phyloP scores from a whole-genome alignment of 371 early-diverging fungal species.

The Rhizopus microsporus region DNA sequence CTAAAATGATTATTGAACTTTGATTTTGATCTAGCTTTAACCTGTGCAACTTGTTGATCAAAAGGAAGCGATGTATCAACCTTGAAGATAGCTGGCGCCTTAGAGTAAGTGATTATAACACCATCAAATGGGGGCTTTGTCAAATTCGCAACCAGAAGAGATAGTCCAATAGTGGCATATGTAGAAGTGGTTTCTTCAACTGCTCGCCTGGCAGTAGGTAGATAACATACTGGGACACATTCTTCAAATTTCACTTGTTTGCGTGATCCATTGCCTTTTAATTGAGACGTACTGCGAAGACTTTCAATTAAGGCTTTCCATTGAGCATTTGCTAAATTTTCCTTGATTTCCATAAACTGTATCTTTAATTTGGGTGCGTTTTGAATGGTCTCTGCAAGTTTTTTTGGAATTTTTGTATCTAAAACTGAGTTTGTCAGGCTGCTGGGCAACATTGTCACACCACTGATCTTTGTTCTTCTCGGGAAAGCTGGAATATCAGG shows the following conservation, averaged over 20 bases:
- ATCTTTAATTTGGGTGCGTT: slow-evolving; percentile 3
- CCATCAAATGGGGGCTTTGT: slow-evolving; percentile 52
- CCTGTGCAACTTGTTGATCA: slow-evolving; percentile 18
- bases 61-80: slow-evolving; percentile 36
- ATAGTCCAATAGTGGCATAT: slow-evolving; percentile 56
- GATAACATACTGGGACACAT: slow-evolving; percentile 55
- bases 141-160: slow-evolving; percentile 51
- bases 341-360: slow-evolving; percentile 36
- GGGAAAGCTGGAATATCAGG: too few species aligned
- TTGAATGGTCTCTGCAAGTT: not conserved
- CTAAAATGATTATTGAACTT: too few species aligned
- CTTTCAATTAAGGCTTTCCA: slow-evolving; percentile 39
- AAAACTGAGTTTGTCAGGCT: too few species aligned
- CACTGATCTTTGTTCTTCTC: too few species aligned
- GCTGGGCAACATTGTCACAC: too few species aligned
- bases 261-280: not conserved
- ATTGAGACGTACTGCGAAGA: slow-evolving; percentile 26
- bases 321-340: slow-evolving; percentile 29
- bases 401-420: too few species aligned
- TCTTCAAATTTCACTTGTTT: slow-evolving; percentile 33
- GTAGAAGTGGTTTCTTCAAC: slow-evolving; percentile 30
- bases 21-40: too few species aligned
- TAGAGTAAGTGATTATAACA: slow-evolving; percentile 54
- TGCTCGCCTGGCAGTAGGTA: slow-evolving; percentile 45
- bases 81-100: slow-evolving; percentile 37